Percentiles rank a stretch among this genome's conserved stretches.
phyloP scores from a whole-genome alignment of 139 green algal genomes.

The Chlorella sp. region DNA sequence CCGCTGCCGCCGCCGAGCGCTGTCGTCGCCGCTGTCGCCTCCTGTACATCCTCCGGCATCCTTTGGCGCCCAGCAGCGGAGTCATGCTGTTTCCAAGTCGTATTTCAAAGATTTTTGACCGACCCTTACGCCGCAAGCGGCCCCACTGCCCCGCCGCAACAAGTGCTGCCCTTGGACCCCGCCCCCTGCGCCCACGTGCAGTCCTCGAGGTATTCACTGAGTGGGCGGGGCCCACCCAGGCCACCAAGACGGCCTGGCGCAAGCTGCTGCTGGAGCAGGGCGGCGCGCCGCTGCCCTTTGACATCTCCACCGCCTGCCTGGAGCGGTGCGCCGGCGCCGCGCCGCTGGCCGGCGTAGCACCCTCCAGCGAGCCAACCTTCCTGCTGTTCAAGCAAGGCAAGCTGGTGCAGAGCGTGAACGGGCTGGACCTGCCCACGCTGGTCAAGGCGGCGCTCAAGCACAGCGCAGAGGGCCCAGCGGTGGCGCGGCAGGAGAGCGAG shows the following conservation, averaged over 20 bases:
- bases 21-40: background rate
- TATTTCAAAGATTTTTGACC: background rate
- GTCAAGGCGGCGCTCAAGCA: no score
- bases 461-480: no score
- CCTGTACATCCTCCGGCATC: background rate
- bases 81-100: background rate
- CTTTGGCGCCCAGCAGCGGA: background rate
- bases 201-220: conserved; percentile 12
- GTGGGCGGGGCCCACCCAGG: conserved; percentile 2
- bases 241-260: background rate
- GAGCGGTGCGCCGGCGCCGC: background rate
- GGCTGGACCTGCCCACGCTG: no score
- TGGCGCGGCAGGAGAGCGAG: no score
- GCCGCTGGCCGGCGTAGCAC: background rate
- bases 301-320: background rate
- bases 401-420: background rate
- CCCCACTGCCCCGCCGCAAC: no score
- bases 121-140: no score
- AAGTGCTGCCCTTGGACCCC: no score
- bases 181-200: background rate
- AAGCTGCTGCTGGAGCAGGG: conserved; percentile 1
- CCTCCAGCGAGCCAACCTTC: conserved; percentile 3
- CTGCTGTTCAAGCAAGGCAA: conserved; percentile 25
- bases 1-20: background rate
- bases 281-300: background rate